phyloP scores from a whole-genome alignment of 2,329 filamentous ascomycete species.

The Chaetomium olivaceum region DNA sequence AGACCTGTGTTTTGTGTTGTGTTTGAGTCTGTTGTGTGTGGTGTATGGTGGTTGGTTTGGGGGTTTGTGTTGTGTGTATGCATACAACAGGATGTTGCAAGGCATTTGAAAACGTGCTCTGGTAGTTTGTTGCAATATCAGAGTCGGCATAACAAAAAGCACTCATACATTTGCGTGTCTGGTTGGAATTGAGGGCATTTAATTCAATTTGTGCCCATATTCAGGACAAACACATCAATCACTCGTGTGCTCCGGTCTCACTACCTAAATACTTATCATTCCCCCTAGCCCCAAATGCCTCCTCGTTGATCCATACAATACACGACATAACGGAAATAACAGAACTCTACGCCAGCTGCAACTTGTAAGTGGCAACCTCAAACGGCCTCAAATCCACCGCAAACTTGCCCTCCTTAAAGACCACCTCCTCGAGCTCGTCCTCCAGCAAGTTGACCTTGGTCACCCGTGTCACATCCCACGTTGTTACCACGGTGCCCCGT shows the following conservation, averaged over 20 bases:
- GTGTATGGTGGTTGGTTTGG: background rate
- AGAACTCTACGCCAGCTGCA: slow-evolving; percentile 28
- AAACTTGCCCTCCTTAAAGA: slow-evolving; percentile 53
- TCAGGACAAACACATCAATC: background rate
- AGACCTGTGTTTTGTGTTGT: slow-evolving; percentile 1
- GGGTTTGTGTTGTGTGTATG: background rate
- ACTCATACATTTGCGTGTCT: background rate
- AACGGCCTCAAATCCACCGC: slow-evolving; percentile 72
- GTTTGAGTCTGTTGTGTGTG: background rate
- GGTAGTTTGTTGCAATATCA: background rate
- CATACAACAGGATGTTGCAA: no score
- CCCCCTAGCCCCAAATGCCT: background rate
- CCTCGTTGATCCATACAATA: background rate
- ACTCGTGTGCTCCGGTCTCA: background rate
- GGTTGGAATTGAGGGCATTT: background rate
- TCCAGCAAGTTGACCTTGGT: slow-evolving; percentile 86
- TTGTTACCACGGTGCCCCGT: slow-evolving; percentile 68
- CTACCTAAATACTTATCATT: background rate
- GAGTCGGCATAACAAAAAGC: background rate
- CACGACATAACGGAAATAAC: background rate
- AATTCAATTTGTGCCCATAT: background rate
- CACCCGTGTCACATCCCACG: slow-evolving; percentile 71
- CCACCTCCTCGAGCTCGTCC: slow-evolving; percentile 73
- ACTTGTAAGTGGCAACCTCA: slow-evolving; percentile 74
- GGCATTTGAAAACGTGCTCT: background rate